Evolutionary conservation across 345 rosid genomes (phyloP), one percentile per base, ranked within the genome.

Genomic region (Mercurialis annua): DNA sequence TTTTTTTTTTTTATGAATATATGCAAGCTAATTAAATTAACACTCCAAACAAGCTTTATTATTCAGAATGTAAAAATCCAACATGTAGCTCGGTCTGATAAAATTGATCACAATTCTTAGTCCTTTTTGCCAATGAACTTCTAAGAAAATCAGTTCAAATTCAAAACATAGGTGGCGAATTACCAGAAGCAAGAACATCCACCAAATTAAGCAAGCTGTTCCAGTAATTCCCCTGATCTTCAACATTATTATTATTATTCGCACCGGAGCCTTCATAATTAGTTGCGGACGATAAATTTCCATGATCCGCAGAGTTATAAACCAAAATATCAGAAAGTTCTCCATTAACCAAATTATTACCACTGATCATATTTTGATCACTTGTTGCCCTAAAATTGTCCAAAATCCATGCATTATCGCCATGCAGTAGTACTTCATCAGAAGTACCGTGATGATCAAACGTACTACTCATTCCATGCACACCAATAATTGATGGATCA

Each of bases 381-480:
- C 27, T 53, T 53, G 58, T 33, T 53, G 31, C 58, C 58, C 31
- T 53, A 53, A 53, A 53, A 24, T 18, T 24, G 17, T 53, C 58
- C 58, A 53, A 23, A 12, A 53, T 29, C 58, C 58, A 53, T 53
- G 58, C 18, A 26, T 6, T 50, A 14, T 2, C 44, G 1, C 8
- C 44, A 40, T 40, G 44, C 10, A n/a, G n/a, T n/a, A n/a, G n/a
- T n/a, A 34, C 40, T 34, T 40, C 44, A 40, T 14, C n/a, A n/a
- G n/a, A n/a, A n/a, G n/a, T 40, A 9, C 27, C 29, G 11, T 20
- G 8, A 49, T 6, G 7, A 53, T 26, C 17, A 24, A 24, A 53
- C 33, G 58, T 53, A 53, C 34, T 53, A 53, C 34, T 26, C 58
- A 26, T 53, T 53, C 1, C 58, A 53, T 53, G 58, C 33, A 53